A percentile compares a stretch with the other conserved stretches of the same genome.
These are phyloP conservation scores for Sporisorium iseilematis-ciliati DNA, from an alignment of 1,284 basidiomycete species.

Conservation along the genomic window DNA sequence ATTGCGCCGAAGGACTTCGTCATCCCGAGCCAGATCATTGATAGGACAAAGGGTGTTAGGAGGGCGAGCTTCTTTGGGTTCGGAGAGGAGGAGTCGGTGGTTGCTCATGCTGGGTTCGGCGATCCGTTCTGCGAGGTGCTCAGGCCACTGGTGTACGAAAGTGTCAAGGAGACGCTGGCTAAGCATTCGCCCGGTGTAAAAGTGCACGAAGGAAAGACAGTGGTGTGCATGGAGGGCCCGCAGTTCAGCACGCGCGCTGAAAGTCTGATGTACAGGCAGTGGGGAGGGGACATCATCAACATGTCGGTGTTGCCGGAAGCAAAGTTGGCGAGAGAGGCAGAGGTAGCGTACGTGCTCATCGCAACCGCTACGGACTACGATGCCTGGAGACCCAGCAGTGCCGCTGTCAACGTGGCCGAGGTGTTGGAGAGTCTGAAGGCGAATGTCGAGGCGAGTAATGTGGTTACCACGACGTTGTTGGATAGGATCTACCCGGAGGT, in stretches of 20 bases:
- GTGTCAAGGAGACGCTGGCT: constrained; percentile 43
- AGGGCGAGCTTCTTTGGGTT: constrained; percentile 86
- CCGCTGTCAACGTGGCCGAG: constrained; percentile 86
- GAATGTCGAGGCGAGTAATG: constrained; percentile 85
- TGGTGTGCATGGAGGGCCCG: constrained; percentile 97
- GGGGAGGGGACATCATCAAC: constrained; percentile 76
- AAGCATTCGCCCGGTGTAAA: constrained; percentile 44
- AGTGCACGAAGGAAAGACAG: constrained; percentile 81
- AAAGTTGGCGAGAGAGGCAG: constrained; percentile 93
- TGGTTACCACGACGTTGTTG: constrained; percentile 78
- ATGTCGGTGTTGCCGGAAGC: constrained; percentile 96
- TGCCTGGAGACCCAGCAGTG: constrained; percentile 77
- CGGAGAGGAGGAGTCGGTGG: constrained; percentile 76
- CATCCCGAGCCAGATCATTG: constrained; percentile 92
- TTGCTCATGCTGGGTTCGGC: constrained; percentile 93
- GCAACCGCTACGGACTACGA: constrained; percentile 71
- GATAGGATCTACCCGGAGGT: constrained; percentile 77
- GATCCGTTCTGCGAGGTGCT: constrained; percentile 73
- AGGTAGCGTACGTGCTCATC: constrained; percentile 74
- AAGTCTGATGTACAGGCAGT: constrained; percentile 90
- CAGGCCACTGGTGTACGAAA: constrained; percentile 53
- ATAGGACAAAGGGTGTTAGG: constrained; percentile 92
- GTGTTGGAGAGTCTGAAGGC: constrained; percentile 87
- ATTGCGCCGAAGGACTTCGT: constrained; percentile 82
- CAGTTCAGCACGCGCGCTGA: constrained; percentile 94